phyloP scores from a whole-genome alignment of 1,284 basidiomycete genomes.

The Apiotrichum sp. region DNA sequence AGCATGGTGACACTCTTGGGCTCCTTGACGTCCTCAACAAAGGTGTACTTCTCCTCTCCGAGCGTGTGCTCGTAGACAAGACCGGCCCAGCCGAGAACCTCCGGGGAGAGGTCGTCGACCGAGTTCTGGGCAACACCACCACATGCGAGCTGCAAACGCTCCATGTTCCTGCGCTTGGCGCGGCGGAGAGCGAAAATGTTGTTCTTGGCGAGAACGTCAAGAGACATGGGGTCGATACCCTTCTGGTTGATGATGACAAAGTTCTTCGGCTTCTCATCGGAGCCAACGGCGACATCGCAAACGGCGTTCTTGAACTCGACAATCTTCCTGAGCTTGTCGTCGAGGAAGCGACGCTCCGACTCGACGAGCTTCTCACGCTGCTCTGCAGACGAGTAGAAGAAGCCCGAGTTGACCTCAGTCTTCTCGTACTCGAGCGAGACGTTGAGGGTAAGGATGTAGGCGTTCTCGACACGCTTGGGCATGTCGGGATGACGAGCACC shows the following conservation, averaged over 20 bases:
- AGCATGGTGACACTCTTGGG: conserved; percentile 96
- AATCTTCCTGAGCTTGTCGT: conserved; percentile 93
- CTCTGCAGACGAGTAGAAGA: conserved; percentile 98
- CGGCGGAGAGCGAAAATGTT: conserved; percentile 90
- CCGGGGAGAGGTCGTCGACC: conserved; percentile 88
- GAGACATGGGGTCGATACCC: conserved; percentile 95
- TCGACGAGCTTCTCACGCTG: conserved; percentile 99
- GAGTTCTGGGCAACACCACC: conserved; percentile 97
- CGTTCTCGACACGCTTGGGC: conserved; percentile 97
- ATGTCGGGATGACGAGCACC: conserved; percentile 98
- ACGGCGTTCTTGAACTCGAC: conserved; percentile 95
- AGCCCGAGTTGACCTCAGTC: conserved; percentile 99
- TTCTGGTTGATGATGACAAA: conserved; percentile 99
- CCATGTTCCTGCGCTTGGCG: conserved; percentile 97
- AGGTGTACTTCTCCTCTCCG: conserved; percentile 98
- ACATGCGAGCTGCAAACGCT: conserved; percentile 85
- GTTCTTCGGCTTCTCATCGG: conserved; percentile 59
- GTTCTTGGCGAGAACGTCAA: conserved; percentile 95
- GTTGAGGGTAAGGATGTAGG: conserved; percentile 91
- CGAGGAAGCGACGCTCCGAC: conserved; percentile 89
- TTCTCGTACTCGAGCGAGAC: conserved; percentile 99
- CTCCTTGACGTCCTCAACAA: conserved; percentile 91
- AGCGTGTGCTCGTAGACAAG: conserved; percentile 98
- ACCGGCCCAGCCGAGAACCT: conserved; percentile 91
- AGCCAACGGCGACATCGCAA: conserved; percentile 81